These are phyloP conservation scores for Syzygium malaccense DNA, from an alignment of 441 rosid species.

Conservation along the genomic window DNA sequence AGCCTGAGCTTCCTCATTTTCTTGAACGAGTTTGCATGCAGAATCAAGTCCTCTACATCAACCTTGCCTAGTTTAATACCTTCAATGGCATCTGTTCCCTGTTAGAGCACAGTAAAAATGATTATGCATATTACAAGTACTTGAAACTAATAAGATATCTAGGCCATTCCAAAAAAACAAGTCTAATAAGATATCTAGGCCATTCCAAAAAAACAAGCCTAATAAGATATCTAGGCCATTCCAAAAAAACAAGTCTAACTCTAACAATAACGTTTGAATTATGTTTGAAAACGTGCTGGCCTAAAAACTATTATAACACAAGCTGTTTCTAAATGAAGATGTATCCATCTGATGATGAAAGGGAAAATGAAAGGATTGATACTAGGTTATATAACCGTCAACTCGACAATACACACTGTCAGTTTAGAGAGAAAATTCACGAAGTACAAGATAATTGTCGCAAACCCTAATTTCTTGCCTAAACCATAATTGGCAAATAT, in stretches of 20 bases:
- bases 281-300: neutral
- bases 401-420: too few species aligned
- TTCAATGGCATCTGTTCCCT: neutral
- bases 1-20: neutral
- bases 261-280: neutral
- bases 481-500: neutral
- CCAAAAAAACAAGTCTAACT: too few species aligned
- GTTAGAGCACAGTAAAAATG: neutral
- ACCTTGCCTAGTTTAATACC: neutral
- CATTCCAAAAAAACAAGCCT: too few species aligned
- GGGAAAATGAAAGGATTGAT: neutral
- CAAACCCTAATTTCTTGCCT: neutral
- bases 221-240: too few species aligned
- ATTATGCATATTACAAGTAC: neutral
- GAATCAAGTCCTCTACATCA: neutral
- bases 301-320: neutral
- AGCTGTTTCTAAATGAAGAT: neutral
- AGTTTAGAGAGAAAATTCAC: neutral
- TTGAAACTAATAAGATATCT: neutral
- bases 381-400: neutral
- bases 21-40: neutral
- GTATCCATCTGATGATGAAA: neutral
- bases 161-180: neutral
- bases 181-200: too few species aligned
- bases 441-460: neutral